phyloP scores from a whole-genome alignment of 2,329 filamentous ascomycete species.

The Fusarium sp. region DNA sequence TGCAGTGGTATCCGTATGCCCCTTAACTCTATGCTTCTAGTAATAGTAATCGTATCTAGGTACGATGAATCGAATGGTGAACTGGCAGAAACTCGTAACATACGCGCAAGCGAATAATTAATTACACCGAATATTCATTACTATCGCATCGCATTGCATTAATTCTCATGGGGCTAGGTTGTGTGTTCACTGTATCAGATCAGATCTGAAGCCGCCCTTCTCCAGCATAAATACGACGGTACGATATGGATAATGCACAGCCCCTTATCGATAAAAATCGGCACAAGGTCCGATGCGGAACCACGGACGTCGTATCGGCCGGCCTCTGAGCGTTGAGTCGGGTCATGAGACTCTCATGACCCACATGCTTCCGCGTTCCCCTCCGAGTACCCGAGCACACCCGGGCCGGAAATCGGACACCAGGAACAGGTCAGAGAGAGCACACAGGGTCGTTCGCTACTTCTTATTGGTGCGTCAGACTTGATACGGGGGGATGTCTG shows the following conservation, averaged over 20 bases:
- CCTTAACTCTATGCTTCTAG: neutral
- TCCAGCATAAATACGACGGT: constrained; percentile 1
- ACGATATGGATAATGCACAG: neutral
- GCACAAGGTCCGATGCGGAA: constrained; percentile 34
- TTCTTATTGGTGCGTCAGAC: constrained; percentile 21
- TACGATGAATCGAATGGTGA: constrained; percentile 5
- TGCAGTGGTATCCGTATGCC: neutral
- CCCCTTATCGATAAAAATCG: constrained; percentile 27
- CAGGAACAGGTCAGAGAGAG: constrained; percentile 17
- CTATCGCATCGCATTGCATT: neutral
- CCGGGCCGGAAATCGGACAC: constrained; percentile 41
- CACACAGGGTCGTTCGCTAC: neutral
- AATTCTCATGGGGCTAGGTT: constrained; percentile 17
- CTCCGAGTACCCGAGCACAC: constrained; percentile 24
- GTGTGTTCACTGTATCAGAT: constrained; percentile 30
- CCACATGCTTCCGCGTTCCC: constrained; percentile 44
- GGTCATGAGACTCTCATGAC: constrained; percentile 36
- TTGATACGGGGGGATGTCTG: neutral
- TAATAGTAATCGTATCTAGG: neutral
- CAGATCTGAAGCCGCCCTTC: constrained; percentile 25
- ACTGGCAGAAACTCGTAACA: constrained; percentile 18
- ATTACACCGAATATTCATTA: neutral
- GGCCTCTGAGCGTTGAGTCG: constrained; percentile 18
- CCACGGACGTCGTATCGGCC: constrained; percentile 34
- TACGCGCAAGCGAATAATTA: constrained; percentile 25